Percentiles rank a stretch among this genome's conserved stretches.
Evolutionary conservation across 2,329 filamentous ascomycete species (phyloP).

Genomic region (Aspergillus oerlinghausenensis): DNA sequence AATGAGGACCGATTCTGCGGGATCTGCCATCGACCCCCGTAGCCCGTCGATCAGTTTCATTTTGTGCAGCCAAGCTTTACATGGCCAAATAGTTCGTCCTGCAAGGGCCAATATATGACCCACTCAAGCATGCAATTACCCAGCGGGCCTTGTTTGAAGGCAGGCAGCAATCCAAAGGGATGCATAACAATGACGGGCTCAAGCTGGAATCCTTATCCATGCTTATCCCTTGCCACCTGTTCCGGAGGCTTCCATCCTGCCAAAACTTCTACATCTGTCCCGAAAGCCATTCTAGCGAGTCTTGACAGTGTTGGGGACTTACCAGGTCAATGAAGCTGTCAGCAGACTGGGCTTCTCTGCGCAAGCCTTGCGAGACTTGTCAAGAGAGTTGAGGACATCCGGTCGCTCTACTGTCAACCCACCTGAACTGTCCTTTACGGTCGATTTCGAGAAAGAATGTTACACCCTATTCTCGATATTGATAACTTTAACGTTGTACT

Average conservation of each 20-base stretch:
- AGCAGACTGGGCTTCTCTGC: background rate
- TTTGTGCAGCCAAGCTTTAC: constrained; percentile 2
- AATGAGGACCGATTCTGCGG: background rate
- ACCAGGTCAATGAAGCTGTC: background rate
- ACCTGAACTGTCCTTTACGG: background rate
- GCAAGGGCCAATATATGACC: constrained; percentile 3
- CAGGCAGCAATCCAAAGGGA: background rate
- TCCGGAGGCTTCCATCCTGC: background rate
- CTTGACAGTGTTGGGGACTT: background rate
- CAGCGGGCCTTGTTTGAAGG: background rate
- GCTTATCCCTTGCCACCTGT: background rate
- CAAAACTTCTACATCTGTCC: background rate
- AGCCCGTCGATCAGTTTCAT: background rate
- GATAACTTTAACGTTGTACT: constrained; percentile 32
- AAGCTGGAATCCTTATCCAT: background rate
- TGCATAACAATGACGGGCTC: background rate
- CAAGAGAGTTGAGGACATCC: background rate
- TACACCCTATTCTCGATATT: constrained; percentile 32
- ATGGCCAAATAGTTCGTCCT: background rate
- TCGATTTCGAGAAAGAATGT: constrained; percentile 20
- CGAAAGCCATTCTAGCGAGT: background rate
- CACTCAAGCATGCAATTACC: background rate
- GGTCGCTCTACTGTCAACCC: background rate
- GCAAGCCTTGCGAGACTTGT: background rate
- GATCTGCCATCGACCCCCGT: background rate